phyloP scores from a whole-genome alignment of 1,284 basidiomycete genomes.

The Sanghuangporus baumii region DNA sequence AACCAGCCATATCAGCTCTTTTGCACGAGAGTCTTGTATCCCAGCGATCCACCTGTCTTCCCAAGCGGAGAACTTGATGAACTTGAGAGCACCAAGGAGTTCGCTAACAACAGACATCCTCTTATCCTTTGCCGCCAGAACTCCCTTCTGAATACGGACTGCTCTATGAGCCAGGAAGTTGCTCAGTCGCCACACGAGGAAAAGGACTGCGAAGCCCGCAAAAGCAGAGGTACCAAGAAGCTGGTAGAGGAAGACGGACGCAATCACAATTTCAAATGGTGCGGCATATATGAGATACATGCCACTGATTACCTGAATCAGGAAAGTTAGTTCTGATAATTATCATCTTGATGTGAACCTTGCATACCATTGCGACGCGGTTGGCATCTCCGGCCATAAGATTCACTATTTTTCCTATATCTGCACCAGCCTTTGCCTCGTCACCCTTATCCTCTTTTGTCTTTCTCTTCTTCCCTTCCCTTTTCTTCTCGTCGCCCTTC shows the following conservation, averaged over 20 bases:
- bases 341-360: conserved; percentile 21
- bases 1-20: conserved; percentile 66
- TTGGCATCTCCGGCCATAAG: conserved; percentile 52
- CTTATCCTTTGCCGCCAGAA: conserved; percentile 72
- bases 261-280: conserved; percentile 64
- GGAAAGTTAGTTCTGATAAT: background rate
- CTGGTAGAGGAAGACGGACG: conserved; percentile 77
- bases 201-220: conserved; percentile 75
- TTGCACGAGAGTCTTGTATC: conserved; percentile 48
- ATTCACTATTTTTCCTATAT: conserved; percentile 75
- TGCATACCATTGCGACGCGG: conserved; percentile 47
- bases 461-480: conserved; percentile 31
- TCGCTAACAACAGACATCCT: conserved; percentile 86
- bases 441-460: conserved; percentile 37
- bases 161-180: conserved; percentile 56
- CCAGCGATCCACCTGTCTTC: conserved; percentile 69
- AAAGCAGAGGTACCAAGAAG: conserved; percentile 79
- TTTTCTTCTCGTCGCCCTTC: conserved; percentile 30
- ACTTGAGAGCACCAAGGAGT: conserved; percentile 75
- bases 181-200: conserved; percentile 73
- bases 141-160: conserved; percentile 66
- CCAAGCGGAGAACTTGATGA: conserved; percentile 88
- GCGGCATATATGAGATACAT: background rate
- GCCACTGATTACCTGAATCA: conserved; percentile 7
- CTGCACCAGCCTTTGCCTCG: conserved; percentile 62